Conservation (phyloP, 805 yeast genomes). For the Nakazawaea pomicola region DNA sequence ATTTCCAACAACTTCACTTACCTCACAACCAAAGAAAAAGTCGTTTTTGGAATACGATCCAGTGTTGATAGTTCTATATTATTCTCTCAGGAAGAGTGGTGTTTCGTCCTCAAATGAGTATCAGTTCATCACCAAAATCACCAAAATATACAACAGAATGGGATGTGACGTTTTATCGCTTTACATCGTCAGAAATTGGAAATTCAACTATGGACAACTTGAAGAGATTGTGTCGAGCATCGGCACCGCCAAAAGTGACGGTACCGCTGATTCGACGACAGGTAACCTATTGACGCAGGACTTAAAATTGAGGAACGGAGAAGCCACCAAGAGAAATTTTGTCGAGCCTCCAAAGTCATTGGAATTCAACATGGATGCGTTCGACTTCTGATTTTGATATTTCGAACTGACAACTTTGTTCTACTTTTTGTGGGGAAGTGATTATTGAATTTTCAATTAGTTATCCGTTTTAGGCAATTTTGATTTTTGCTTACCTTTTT, state of each 20-base stretch:
- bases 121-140: constrained; percentile 54
- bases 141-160: constrained; percentile 73
- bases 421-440: too few species aligned
- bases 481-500: not conserved
- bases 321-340: not conserved
- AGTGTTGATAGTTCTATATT: constrained; percentile 62
- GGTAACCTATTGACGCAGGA: constrained; percentile 3
- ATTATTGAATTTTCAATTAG: constrained; percentile 1
- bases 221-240: constrained; percentile 3
- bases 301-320: not conserved
- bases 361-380: constrained; percentile 77
- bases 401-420: not conserved
- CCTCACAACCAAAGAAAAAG: constrained; percentile 23
- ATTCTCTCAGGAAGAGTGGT: constrained; percentile 46
- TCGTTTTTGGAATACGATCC: constrained; percentile 75
- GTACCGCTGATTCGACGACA: not conserved
- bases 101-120: constrained; percentile 47
- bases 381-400: constrained; percentile 39
- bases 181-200: constrained; percentile 63
- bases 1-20: constrained; percentile 22
- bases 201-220: constrained; percentile 31
- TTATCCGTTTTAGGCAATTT: constrained; percentile 8
- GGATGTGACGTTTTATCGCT: constrained; percentile 83
- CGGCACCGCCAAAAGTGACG: not conserved
- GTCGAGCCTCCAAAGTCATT: constrained; percentile 33